These are phyloP conservation scores for Ceratobasidium theobromae DNA, from an alignment of 1,284 basidiomycete species.

Conservation along the genomic window DNA sequence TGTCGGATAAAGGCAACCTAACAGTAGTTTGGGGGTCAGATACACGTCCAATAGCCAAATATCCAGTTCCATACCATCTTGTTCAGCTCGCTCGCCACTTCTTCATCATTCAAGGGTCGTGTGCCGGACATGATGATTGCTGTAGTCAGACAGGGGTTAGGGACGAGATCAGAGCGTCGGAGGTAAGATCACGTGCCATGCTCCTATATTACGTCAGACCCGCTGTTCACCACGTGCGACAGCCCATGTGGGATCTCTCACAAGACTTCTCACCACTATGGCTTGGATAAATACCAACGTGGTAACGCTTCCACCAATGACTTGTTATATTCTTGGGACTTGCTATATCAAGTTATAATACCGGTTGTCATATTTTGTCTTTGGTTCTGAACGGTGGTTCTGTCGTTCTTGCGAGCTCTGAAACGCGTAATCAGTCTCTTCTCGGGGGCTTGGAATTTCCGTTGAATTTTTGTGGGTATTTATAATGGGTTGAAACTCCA, in stretches of 20 bases:
- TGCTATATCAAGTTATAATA: too few relatives aligned
- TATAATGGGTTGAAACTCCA: too few relatives aligned
- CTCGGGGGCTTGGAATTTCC: too few relatives aligned
- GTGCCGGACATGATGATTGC: slow-evolving; percentile 50
- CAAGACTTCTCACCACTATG: too few relatives aligned
- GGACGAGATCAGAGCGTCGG: slow-evolving; percentile 24
- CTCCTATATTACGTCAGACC: background rate
- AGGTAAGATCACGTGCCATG: background rate
- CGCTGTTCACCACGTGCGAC: slow-evolving; percentile 21
- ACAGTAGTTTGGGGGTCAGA: background rate
- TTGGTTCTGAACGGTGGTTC: background rate
- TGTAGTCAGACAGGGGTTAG: slow-evolving; percentile 1
- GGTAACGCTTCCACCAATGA: too few relatives aligned
- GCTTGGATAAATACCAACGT: too few relatives aligned
- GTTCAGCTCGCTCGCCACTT: slow-evolving; percentile 96
- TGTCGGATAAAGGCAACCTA: slow-evolving; percentile 97
- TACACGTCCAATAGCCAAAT: background rate
- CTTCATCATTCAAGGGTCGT: slow-evolving; percentile 88
- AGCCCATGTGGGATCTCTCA: too few relatives aligned
- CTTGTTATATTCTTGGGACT: too few relatives aligned
- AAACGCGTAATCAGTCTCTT: too few relatives aligned
- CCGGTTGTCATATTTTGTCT: too few relatives aligned
- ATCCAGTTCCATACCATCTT: slow-evolving; percentile 77
- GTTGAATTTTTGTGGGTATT: too few relatives aligned
- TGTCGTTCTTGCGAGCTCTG: too few relatives aligned